Base-by-base conservation (phyloP, 139 green algal species). In the Trebouxia sp. region DNA sequence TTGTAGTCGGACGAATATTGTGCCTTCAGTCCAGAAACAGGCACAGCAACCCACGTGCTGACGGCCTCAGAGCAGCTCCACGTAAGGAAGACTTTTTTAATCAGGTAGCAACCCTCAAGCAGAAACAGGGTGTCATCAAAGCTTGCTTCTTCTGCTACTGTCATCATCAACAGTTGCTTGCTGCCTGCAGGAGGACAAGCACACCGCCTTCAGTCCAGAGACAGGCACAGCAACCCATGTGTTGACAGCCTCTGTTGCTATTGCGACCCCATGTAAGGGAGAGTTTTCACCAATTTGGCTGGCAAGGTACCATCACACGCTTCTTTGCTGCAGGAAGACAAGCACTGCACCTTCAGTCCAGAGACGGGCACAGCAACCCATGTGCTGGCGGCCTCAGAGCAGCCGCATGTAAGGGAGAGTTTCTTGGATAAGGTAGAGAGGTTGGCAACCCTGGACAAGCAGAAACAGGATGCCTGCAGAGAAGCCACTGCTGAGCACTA, bases 1-100 rank as follows among this genome's bases (percentile, higher is more conserved):
- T 56, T 11, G 43, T 48, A 79, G 47, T 80, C 79, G 32, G 70
- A 75, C 5, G 28, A 47, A 10, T 51, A 66, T 24, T 86, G 85
- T 53, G 87, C 85, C 1, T 88, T 88, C 82, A 65, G 56, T 8
- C 85, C 85, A 0, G 85, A 88, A 65, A 85, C 65, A 32, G 85
- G 78, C 22, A 83, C 82, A 42, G 74, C 82, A 15, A 65, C 65
- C 41, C 35, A 53, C n/a, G 83, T 56, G 84, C 85, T 37, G 70
- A 72, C 70, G 5, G 70, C 45, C 42, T 53, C 70, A 3, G 72
- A 50, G 17, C 43, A 80, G 11, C 55, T 45, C 26, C 80, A 76
- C 47, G 56, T 28, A 5, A n/a, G 43, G 22, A 39, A 83, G 45
- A 83, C 28, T 45, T 66, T 41, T 32, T 32, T 78, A 65, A 83